Base-by-base conservation (phyloP, 164 flowering plant species). In the Chimonanthus salicifolius region DNA sequence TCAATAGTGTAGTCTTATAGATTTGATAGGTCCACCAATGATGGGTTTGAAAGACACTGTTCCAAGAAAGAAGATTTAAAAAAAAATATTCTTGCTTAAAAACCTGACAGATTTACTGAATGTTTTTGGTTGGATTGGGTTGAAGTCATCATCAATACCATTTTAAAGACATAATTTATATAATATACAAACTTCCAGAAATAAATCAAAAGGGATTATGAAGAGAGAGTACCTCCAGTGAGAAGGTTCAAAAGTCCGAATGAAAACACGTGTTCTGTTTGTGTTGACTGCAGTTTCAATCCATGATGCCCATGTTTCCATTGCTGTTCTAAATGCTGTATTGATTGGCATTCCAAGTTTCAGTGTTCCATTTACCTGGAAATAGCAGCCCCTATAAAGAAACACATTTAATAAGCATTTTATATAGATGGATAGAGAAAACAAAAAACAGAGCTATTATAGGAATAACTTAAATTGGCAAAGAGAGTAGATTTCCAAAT, bases 241-340 rank as follows among this genome's bases (percentile, higher is more conserved):
- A 74, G 95, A 84, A 45, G 94, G 82, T 69, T 92, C 97, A 74
- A 90, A 90, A 15, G 90, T 88, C 72, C 95, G 88, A 76, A 92
- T 89, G 84, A 92, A 92, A 49, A 92, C 84, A 21, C 47, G 80
- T 47, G 95, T 92, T 76, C 85, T 88, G 33, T 80, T 88, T 47
- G 85, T 78, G 80, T 89, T 79, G 67, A 92, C 72, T 50, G 13
- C 74, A 5, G 76, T 72, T 67, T 92, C 87, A 71, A 82, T 87
- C 95, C 97, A 92, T 20, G 92, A 84, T 60, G 94, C 88, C 97
- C 97, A 92, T 16, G 94, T 89, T n/a, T 75, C 51, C 50, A 92
- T 66, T 49, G 95, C 94, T 44, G 74, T 83, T 78, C 78, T 82
- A 84, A 75, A 90, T 62, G 87, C 97, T 73, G 75, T 45, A 13